Percentiles rank a stretch among this genome's conserved stretches.
Evolutionary conservation across 2,329 filamentous ascomycete species (phyloP).

Genomic region (Malbranchea cinnamomea): DNA sequence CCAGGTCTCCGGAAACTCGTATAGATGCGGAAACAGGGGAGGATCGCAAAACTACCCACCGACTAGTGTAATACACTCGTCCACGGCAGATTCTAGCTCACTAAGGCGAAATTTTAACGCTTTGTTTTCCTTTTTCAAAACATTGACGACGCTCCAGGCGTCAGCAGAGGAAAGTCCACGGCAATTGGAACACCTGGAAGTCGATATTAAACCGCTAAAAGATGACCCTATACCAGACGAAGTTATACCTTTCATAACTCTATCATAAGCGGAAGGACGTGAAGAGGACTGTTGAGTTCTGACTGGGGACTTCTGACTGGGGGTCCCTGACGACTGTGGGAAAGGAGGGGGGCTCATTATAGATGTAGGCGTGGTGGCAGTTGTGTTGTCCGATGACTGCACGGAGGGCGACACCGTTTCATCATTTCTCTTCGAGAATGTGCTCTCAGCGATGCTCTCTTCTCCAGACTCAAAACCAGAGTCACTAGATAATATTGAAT

Average conservation of each 20-base stretch:
- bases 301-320: slow-evolving; percentile 13
- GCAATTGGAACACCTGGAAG: slow-evolving; percentile 26
- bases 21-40: too few relatives aligned
- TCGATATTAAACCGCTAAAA: slow-evolving; percentile 14
- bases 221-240: slow-evolving; percentile 20
- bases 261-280: slow-evolving; percentile 26
- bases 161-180: slow-evolving; percentile 27
- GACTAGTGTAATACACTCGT: slow-evolving; percentile 42
- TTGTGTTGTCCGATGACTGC: slow-evolving; percentile 21
- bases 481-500: too few relatives aligned
- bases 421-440: slow-evolving; percentile 29
- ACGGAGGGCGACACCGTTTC: slow-evolving; percentile 20
- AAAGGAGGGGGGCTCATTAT: slow-evolving; percentile 15
- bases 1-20: too few relatives aligned
- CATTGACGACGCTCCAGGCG: slow-evolving; percentile 39
- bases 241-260: slow-evolving; percentile 27
- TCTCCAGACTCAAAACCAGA: slow-evolving; percentile 46
- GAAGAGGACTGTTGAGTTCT: slow-evolving; percentile 6
- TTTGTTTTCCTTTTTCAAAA: slow-evolving; percentile 41
- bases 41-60: slow-evolving; percentile 15
- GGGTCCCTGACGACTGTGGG: slow-evolving; percentile 1
- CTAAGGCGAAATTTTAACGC: slow-evolving; percentile 37
- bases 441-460: slow-evolving; percentile 35
- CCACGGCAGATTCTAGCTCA: slow-evolving; percentile 39
- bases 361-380: slow-evolving; percentile 20